Evolutionary conservation across 331 rosid genomes (phyloP).

Genomic region (Malus hybrid): DNA sequence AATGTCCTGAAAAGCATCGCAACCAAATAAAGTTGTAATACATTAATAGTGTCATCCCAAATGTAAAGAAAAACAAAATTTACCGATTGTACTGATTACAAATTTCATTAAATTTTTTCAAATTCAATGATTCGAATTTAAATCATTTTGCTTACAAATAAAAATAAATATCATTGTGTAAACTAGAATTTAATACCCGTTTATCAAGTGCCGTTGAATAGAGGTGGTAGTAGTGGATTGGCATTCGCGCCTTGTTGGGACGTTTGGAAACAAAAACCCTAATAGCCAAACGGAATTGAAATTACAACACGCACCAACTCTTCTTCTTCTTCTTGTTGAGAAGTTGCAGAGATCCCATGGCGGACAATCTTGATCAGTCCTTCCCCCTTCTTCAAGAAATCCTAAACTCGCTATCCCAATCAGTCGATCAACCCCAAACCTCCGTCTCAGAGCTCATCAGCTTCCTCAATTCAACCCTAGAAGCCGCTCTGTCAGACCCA

Average conservation of each 20-base stretch:
- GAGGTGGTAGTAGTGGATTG: not conserved
- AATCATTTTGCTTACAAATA: no score
- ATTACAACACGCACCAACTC: not conserved
- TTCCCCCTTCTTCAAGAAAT: constrained; percentile 38
- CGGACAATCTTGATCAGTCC: not conserved
- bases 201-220: no score
- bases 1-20: no score
- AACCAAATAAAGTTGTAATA: no score
- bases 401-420: constrained; percentile 43
- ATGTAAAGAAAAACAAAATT: no score
- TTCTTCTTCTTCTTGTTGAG: not conserved
- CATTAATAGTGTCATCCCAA: no score
- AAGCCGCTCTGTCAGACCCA: constrained; percentile 37
- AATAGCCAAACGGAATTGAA: not conserved
- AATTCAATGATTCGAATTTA: no score
- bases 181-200: no score
- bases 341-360: not conserved
- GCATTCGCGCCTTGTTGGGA: constrained; percentile 2
- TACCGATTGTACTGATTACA: no score
- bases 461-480: constrained; percentile 48
- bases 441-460: constrained; percentile 36
- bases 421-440: constrained; percentile 31
- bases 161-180: no score
- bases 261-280: not conserved
- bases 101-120: no score